These are phyloP conservation scores for Knufia fluminis DNA, from an alignment of 2,329 filamentous ascomycete species.

Conservation along the genomic window DNA sequence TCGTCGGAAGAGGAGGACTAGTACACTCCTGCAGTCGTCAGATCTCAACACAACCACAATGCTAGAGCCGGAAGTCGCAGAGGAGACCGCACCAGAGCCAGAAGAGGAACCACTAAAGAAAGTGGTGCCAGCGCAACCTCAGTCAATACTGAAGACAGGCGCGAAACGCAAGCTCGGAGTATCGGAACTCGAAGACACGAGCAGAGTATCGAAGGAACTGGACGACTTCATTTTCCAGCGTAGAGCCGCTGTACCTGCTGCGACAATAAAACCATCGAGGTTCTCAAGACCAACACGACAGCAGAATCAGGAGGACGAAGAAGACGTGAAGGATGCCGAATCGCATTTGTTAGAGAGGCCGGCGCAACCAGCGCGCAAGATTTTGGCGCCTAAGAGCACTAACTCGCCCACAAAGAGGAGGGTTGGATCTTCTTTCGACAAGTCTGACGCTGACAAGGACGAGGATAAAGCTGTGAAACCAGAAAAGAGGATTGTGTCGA, in stretches of 20 bases:
- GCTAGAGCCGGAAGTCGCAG: slow-evolving; percentile 14
- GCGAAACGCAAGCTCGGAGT: slow-evolving; percentile 23
- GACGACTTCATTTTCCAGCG: slow-evolving; percentile 22
- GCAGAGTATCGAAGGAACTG: slow-evolving; percentile 10
- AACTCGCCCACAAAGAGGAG: slow-evolving; percentile 22
- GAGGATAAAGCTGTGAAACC: background rate
- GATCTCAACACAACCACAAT: slow-evolving; percentile 26
- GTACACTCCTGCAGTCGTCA: slow-evolving; percentile 35
- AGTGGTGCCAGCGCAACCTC: background rate
- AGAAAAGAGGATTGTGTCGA: background rate
- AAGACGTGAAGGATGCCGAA: slow-evolving; percentile 5
- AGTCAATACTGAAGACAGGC: slow-evolving; percentile 15
- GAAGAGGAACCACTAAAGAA: slow-evolving; percentile 1
- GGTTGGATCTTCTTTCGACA: slow-evolving; percentile 12
- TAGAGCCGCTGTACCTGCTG: slow-evolving; percentile 11
- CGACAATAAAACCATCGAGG: slow-evolving; percentile 14
- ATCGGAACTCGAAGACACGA: slow-evolving; percentile 16
- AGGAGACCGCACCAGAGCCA: slow-evolving; percentile 1
- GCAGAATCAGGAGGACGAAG: slow-evolving; percentile 14
- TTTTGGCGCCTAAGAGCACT: slow-evolving; percentile 22
- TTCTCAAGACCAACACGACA: slow-evolving; percentile 18
- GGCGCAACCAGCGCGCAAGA: slow-evolving; percentile 12
- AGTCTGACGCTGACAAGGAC: slow-evolving; percentile 10
- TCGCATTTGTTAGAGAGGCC: slow-evolving; percentile 13
- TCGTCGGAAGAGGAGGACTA: slow-evolving; percentile 44